Base-by-base conservation (phyloP, 2,329 filamentous ascomycete species). In the Tricladium varicosporioides region DNA sequence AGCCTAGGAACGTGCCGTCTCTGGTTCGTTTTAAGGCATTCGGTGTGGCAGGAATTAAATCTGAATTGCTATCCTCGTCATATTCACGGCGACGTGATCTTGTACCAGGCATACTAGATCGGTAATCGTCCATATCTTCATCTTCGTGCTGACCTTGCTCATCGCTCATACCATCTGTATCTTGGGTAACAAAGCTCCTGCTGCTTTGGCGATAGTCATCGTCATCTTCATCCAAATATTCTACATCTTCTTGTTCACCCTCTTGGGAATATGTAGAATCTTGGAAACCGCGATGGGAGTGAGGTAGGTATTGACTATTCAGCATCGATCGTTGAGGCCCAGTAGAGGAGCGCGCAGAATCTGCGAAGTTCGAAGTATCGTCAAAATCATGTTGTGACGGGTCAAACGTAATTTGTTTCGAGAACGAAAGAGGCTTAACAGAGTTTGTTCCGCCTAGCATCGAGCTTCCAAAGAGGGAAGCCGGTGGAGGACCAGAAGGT, bases 401-500 rank as follows among this genome's bases (percentile, higher is more conserved):
- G 11, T 56, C 60, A 54, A 67, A 62, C 45, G 56, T 36, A 56
- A 56, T 66, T 59, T 65, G 65, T 60, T 76, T 69, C 8, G 68
- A 70, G 53, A 74, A 76, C 46, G 72, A 67, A 31, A 68, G 50
- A 46, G 67, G 65, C 46, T 67, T 68, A 8, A 65, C 53, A 19
- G 66, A 59, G 44, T 50, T 61, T 27, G 53, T 52, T 14, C 59
- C 66, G 22, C 71, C 72, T 55, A 78, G 70, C 59, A 77, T 76
- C 14, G 82, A 81, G 68, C 76, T 80, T 51, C 78, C 78, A 62
- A 82, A 79, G 16, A 79, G 64, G 45, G 75, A 75, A 5, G 77
- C 76, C 27, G 80, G 78, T 48, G 80, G 80, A 45, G 75, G 75
- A 2, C 78, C 81, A 56, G 76, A 75, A 32, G 82, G 82, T 18